phyloP scores from a whole-genome alignment of 495 filamentous ascomycete species.

The Daldinia loculata region DNA sequence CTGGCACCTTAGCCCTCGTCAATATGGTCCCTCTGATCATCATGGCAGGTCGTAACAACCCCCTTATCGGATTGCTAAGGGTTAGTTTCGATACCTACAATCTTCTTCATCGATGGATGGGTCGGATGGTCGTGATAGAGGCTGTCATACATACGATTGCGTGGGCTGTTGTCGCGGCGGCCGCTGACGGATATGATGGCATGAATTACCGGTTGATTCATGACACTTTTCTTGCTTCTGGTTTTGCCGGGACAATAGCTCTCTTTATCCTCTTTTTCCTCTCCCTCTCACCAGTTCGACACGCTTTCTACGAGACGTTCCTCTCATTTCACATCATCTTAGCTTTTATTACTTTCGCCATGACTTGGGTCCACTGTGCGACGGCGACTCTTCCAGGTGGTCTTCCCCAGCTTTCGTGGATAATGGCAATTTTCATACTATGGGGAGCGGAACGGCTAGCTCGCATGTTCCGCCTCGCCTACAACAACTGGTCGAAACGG shows the following conservation, averaged over 20 bases:
- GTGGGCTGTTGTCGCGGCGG: constrained; percentile 75
- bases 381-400: constrained; percentile 54
- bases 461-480: constrained; percentile 73
- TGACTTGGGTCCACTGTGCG: constrained; percentile 74
- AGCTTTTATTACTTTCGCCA: constrained; percentile 67
- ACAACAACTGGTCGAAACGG: constrained; percentile 69
- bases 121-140: constrained; percentile 79
- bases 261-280: constrained; percentile 67
- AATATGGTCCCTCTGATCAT: constrained; percentile 85
- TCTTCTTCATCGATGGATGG: constrained; percentile 86
- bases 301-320: constrained; percentile 97
- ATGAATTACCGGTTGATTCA: constrained; percentile 57
- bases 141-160: constrained; percentile 73
- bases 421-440: constrained; percentile 71
- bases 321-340: constrained; percentile 81
- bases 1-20: constrained; percentile 76
- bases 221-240: constrained; percentile 66
- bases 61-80: constrained; percentile 73
- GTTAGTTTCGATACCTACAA: constrained; percentile 93
- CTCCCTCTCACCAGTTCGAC: constrained; percentile 79
- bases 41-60: constrained; percentile 84
- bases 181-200: constrained; percentile 69
- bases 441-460: constrained; percentile 81
- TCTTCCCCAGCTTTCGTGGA: constrained; percentile 69
- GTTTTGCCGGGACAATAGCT: constrained; percentile 61